Evolutionary conservation across 2,329 filamentous ascomycete species (phyloP), one percentile per base, ranked within the genome.

Genomic region (Fusarium tjaetaba): DNA sequence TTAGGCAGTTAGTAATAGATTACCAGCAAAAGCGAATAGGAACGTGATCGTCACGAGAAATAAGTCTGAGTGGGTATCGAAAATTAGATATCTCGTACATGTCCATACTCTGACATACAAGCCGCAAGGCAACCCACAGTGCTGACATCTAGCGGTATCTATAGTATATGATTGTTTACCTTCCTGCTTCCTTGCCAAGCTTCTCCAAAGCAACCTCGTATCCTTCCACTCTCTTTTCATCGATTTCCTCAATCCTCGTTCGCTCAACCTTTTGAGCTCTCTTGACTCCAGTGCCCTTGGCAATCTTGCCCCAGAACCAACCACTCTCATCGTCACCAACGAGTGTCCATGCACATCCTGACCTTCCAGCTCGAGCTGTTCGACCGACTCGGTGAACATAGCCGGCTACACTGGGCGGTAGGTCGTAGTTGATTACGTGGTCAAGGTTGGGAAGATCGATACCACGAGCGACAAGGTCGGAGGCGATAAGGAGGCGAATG

Each of bases 331-430:
- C 88, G 76, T 95, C 92, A 8, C 91, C 92, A 55, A 97, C 91
- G 18, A 99, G 84, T 0, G 95, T 97, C 94, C 95, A 97, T 2
- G 96, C 94, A 53, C 90, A 87, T 4, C 96, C 96, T 2, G 84
- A 75, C 61, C 90, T 90, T 3, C 93, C 94, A 0, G 94, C 96
- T 80, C 95, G 88, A 2, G 96, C 96, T 2, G 96, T 98, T 64
- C 96, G 91, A 42, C 96, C 96, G 4, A 98, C 94, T 45, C 96
- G 92, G 81, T 98, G 96, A 9, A 98, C 91, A 77, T 98, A 98
- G 30, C 91, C 92, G 11, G 92, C 93, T 39, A 95, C 85, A 78
- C 92, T 95, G 9, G 90, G 88, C 0, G 96, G 96, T 58, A 98
- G 88, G 80, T 98, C 96, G 85, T 98, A 98, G 84, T 97, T 98